These are phyloP conservation scores for Solanum hybrid DNA, from an alignment of 305 asterid genomes.

Conservation along the genomic window DNA sequence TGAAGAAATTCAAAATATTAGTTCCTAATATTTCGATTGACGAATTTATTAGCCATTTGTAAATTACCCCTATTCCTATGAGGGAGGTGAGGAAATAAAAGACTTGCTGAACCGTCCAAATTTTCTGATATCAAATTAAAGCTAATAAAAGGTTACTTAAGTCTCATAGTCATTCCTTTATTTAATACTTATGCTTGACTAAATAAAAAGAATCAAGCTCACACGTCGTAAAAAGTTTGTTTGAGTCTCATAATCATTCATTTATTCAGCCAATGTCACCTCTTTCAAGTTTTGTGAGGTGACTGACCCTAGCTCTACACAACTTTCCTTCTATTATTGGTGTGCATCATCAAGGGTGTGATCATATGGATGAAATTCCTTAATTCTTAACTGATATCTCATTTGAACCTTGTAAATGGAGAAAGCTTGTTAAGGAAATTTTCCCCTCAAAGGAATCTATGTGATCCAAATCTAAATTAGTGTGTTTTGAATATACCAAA, in stretches of 20 bases:
- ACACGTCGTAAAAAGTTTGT: too few relatives aligned
- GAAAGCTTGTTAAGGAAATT: not conserved
- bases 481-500: not conserved
- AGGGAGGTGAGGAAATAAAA: not conserved
- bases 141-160: not conserved
- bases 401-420: not conserved
- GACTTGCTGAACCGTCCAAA: not conserved
- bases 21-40: not conserved
- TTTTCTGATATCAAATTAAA: not conserved
- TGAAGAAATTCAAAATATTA: not conserved
- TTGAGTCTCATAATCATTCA: not conserved
- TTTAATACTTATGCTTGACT: not conserved
- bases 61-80: not conserved
- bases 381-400: not conserved
- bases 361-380: not conserved
- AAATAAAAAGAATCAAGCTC: not conserved
- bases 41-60: not conserved
- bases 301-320: not conserved
- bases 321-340: not conserved
- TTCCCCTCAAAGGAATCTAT: not conserved
- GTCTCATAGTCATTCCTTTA: not conserved
- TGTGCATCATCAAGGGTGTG: not conserved
- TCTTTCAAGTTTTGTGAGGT: not conserved
- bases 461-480: not conserved
- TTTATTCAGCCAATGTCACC: not conserved